A percentile compares a stretch with the other conserved stretches of the same genome.
phyloP scores from a whole-genome alignment of 495 filamentous ascomycete genomes.

The Talaromyces adpressus region DNA sequence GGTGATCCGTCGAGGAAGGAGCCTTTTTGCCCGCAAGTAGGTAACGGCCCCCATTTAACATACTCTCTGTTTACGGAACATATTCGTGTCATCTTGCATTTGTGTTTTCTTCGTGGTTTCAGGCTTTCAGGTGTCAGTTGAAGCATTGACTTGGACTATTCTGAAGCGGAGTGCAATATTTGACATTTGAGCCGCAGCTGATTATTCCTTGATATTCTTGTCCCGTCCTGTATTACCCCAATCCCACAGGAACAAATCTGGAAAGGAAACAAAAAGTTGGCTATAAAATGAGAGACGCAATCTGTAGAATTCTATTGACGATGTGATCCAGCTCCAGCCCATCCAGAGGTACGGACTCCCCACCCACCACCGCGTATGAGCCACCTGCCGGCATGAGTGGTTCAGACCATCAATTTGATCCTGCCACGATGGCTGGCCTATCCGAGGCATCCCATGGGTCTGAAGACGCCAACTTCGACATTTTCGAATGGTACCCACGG shows the following conservation, averaged over 20 bases:
- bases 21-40: conserved; percentile 35
- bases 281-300: background rate
- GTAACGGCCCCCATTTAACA: conserved; percentile 4
- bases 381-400: conserved; percentile 21
- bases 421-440: conserved; percentile 32
- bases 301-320: background rate
- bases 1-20: conserved; percentile 34
- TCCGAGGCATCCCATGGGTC: conserved; percentile 27
- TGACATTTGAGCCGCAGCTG: background rate
- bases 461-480: conserved; percentile 52
- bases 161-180: background rate
- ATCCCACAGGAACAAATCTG: background rate
- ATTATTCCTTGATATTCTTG: background rate
- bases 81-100: background rate
- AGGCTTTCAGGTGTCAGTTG: background rate
- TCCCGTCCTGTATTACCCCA: background rate
- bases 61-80: background rate
- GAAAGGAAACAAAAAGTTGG: background rate
- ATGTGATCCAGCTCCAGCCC: background rate
- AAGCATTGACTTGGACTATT: background rate
- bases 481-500: conserved; percentile 88
- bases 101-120: background rate
- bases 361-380: background rate
- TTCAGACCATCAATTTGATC: conserved; percentile 30
- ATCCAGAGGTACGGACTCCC: background rate